Conservation (phyloP, 2,329 filamentous ascomycete species). For the Biscogniauxia sp. region DNA sequence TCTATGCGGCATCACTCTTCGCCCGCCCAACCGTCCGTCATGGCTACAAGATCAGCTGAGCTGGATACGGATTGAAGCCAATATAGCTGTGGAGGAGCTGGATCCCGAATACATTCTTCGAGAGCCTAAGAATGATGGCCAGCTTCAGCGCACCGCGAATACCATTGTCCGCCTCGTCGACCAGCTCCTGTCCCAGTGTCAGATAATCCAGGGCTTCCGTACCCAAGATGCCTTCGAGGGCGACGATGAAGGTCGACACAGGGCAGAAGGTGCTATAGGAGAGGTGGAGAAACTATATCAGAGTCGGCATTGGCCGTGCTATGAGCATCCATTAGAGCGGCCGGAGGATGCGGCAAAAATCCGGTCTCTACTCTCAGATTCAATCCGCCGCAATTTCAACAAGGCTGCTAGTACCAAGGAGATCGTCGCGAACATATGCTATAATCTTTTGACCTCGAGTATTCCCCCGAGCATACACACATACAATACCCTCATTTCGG, state of each 20-base stretch:
- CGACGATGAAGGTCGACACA: neutral
- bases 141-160: constrained; percentile 17
- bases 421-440: constrained; percentile 50
- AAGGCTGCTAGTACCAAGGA: constrained; percentile 23
- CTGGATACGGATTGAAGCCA: constrained; percentile 28
- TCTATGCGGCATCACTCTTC: constrained; percentile 18
- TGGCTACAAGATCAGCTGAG: constrained; percentile 25
- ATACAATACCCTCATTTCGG: constrained; percentile 68
- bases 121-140: constrained; percentile 17
- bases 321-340: constrained; percentile 18
- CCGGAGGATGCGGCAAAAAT: constrained; percentile 6
- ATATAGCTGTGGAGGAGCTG: constrained; percentile 24
- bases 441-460: constrained; percentile 63
- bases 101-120: constrained; percentile 13
- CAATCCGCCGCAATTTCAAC: constrained; percentile 30
- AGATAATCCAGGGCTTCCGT: neutral
- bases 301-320: constrained; percentile 23
- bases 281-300: constrained; percentile 20
- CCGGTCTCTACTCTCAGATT: constrained; percentile 23
- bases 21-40: constrained; percentile 12
- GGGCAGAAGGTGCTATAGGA: constrained; percentile 2
- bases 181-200: constrained; percentile 12
- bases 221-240: constrained; percentile 6
- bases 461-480: constrained; percentile 65
- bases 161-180: constrained; percentile 21